A percentile compares a stretch with the other conserved stretches of the same genome.
phyloP scores from a whole-genome alignment of 2,329 filamentous ascomycete species.

The Cladophialophora carrionii region DNA sequence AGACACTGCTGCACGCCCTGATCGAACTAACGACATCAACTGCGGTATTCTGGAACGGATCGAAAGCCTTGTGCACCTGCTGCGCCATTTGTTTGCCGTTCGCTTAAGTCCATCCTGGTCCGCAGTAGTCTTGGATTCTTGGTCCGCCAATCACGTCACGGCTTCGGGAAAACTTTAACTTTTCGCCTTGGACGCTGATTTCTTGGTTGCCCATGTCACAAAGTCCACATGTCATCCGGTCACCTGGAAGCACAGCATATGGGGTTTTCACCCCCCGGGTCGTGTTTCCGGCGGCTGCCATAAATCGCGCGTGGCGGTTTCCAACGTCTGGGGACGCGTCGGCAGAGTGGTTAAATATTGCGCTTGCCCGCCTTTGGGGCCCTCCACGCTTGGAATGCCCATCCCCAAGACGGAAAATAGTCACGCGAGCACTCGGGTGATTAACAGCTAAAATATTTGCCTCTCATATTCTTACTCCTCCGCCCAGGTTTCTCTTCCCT shows the following conservation, averaged over 20 bases:
- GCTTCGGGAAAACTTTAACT: slow-evolving; percentile 4
- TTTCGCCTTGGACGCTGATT: background rate
- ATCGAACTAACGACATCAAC: background rate
- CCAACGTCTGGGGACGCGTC: background rate
- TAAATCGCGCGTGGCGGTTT: background rate
- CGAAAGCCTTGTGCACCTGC: background rate
- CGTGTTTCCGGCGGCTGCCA: background rate
- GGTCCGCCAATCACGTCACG: background rate
- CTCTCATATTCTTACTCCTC: background rate
- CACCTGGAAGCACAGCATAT: background rate
- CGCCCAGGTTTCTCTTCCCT: background rate
- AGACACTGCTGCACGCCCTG: background rate
- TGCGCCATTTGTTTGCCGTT: slow-evolving; percentile 11
- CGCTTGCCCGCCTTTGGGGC: background rate
- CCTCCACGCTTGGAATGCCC: background rate
- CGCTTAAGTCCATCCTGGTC: background rate
- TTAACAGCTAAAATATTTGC: slow-evolving; percentile 1
- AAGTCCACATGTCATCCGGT: slow-evolving; percentile 3
- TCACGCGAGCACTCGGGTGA: slow-evolving; percentile 9
- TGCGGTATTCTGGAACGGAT: background rate
- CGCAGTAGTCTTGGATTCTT: background rate
- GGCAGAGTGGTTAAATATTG: slow-evolving; percentile 1
- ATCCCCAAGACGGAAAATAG: background rate
- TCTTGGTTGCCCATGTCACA: slow-evolving; percentile 3
- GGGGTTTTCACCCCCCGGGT: background rate